Evolutionary conservation across 2,329 filamentous ascomycete species (phyloP), one percentile per base, ranked within the genome.

Genomic region (Huntiella moniliformis): DNA sequence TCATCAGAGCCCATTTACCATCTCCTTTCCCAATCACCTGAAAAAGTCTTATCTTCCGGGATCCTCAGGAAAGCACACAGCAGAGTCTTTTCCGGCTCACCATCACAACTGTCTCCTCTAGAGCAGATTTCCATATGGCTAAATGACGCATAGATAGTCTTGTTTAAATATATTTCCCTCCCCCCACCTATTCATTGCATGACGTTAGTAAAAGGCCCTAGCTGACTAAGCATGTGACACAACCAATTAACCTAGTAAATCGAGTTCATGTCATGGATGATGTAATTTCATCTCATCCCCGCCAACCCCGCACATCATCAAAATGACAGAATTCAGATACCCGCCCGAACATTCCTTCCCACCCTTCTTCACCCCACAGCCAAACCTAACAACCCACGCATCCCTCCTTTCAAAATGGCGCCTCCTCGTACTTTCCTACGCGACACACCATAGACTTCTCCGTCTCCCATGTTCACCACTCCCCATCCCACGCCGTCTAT

Each of bases 331-430:
- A n/a, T 78, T 77, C 60, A 46, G 54, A 35, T 79, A 76, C 60
- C 75, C 75, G 3, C 68, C 67, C 54, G 72, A 75, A 59, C 81
- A 86, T 70, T 66, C 67, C 64, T 88, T 85, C 66, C 83, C 83
- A 0, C 79, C 83, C 57, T 87, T 91, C 77, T 91, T 82, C 73
- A 86, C 81, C 47, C 76, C 75, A 46, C 83, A 91, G 61, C 73
- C 78, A 33, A 84, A 84, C 64, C 67, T 75, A 51, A 71, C 73
- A 28, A 88, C 82, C 7, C 78, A 72, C 57, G 74, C 79, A 61
- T 76, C 79, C 39, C 84, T 91, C 58, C 77, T 86, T 51, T 67
- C 73, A 49, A 87, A 87, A 63, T 98, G 91, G 91, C 77, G 81
- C n/a, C 62, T 74, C 31, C 74, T 95, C 12, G 75, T 96, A 57